Conservation (phyloP, 805 yeast species). For the Lipomyces oligophaga region DNA sequence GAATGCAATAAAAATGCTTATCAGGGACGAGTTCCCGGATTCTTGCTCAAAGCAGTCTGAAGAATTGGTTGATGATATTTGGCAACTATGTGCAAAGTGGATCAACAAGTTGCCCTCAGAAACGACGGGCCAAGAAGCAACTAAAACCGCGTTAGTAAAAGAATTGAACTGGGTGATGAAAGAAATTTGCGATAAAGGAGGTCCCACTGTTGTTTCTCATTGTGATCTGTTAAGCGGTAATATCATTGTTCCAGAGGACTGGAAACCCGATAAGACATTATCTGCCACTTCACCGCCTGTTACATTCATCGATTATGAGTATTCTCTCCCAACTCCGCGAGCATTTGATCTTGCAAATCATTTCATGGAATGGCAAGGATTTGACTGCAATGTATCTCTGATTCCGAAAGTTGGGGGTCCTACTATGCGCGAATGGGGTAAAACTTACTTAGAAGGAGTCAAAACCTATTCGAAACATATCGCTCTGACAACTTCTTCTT, state of each 20-base stretch:
- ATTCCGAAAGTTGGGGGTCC: conserved; percentile 56
- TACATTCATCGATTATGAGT: conserved; percentile 67
- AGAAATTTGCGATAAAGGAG: conserved; percentile 46
- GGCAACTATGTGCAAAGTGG: conserved; percentile 64
- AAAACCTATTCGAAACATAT: conserved; percentile 14
- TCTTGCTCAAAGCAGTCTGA: not conserved
- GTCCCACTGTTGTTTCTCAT: conserved; percentile 56
- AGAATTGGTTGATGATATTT: conserved; percentile 43
- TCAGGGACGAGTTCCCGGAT: conserved; percentile 16
- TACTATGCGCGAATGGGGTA: conserved; percentile 55
- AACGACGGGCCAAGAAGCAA: conserved; percentile 33
- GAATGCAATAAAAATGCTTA: conserved; percentile 42
- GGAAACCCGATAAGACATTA: conserved; percentile 9
- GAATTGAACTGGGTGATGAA: conserved; percentile 57
- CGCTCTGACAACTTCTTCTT: not conserved
- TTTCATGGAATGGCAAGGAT: conserved; percentile 79
- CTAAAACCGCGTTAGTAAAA: conserved; percentile 41
- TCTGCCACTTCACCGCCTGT: conserved; percentile 35
- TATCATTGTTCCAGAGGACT: conserved; percentile 53
- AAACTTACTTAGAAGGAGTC: conserved; percentile 48
- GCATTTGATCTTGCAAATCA: conserved; percentile 74
- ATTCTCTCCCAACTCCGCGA: conserved; percentile 66
- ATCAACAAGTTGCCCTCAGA: conserved; percentile 54
- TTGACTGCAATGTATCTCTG: conserved; percentile 58
- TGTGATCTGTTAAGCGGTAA: conserved; percentile 74